A percentile compares a stretch with the other conserved stretches of the same genome.
Conservation (phyloP, 495 filamentous ascomycete species). For the Neurospora sp. region DNA sequence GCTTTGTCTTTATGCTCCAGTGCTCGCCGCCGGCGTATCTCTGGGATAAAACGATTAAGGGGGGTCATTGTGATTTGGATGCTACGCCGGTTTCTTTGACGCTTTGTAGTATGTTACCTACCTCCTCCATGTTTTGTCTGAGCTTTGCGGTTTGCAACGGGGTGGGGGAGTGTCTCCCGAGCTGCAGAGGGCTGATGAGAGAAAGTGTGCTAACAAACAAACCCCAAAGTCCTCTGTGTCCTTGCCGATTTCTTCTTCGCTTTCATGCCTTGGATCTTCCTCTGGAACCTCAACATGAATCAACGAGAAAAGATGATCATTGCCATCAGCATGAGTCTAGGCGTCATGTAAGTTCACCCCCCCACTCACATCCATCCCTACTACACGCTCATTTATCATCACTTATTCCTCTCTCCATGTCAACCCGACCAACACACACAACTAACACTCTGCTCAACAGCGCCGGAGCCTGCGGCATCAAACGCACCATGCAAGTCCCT, state of each 20-base stretch:
- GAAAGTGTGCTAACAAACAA: neutral
- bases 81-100: constrained; percentile 7
- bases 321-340: constrained; percentile 38
- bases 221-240: neutral
- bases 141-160: neutral
- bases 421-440: neutral
- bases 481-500: constrained; percentile 12
- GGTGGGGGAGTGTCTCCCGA: neutral
- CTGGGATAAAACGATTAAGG: constrained; percentile 17
- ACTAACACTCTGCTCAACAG: constrained; percentile 1
- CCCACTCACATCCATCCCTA: neutral
- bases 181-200: neutral
- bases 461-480: constrained; percentile 17
- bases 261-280: constrained; percentile 35
- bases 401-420: neutral
- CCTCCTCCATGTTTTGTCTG: neutral
- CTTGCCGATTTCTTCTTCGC: constrained; percentile 36
- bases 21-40: constrained; percentile 28
- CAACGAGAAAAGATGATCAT: constrained; percentile 37
- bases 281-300: constrained; percentile 40
- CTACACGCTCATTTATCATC: neutral
- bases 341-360: constrained; percentile 30
- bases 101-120: constrained; percentile 7
- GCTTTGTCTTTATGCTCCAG: constrained; percentile 39
- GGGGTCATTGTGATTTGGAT: constrained; percentile 6